A percentile compares a stretch with the other conserved stretches of the same genome.
phyloP scores from a whole-genome alignment of 768 basidiomycete species.

The Lentinula detonsa region DNA sequence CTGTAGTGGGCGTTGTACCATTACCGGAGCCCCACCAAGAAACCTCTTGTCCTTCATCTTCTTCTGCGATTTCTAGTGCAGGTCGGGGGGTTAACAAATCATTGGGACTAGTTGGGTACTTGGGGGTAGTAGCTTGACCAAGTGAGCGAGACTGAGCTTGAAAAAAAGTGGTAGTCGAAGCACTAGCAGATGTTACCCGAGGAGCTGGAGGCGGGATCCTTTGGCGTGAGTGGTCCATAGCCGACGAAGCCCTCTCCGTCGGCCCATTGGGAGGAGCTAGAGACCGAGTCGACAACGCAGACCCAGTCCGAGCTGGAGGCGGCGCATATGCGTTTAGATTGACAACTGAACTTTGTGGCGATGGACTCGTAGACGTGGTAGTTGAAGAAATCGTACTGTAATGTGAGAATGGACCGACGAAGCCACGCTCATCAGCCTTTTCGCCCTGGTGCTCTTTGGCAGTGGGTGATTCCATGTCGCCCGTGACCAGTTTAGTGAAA shows the following conservation, averaged over 20 bases:
- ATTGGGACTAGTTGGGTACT: not conserved
- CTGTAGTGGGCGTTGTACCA: conserved; percentile 58
- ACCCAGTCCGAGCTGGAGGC: conserved; percentile 58
- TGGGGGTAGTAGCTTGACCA: conserved; percentile 16
- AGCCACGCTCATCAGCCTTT: conserved; percentile 33
- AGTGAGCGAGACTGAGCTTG: conserved; percentile 28
- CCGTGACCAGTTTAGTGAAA: conserved; percentile 92
- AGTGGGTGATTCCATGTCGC: conserved; percentile 62
- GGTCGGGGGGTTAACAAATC: conserved; percentile 25
- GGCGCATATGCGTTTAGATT: conserved; percentile 26
- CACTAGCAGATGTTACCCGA: conserved; percentile 47
- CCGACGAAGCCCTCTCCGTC: conserved; percentile 72
- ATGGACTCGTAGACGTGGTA: conserved; percentile 67
- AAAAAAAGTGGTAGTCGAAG: conserved; percentile 45
- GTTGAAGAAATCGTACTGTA: conserved; percentile 89
- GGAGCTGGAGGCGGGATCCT: conserved; percentile 43
- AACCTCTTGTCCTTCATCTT: conserved; percentile 30
- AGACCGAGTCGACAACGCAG: conserved; percentile 56
- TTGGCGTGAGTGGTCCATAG: conserved; percentile 65
- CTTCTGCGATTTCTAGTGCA: conserved; percentile 12
- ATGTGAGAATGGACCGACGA: conserved; percentile 83
- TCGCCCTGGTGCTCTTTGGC: conserved; percentile 27
- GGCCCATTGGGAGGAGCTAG: conserved; percentile 39
- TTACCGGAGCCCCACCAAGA: conserved; percentile 63
- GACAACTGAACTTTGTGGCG: conserved; percentile 57